Base-by-base conservation (phyloP, 768 basidiomycete species). In the Psilocybe sp. region DNA sequence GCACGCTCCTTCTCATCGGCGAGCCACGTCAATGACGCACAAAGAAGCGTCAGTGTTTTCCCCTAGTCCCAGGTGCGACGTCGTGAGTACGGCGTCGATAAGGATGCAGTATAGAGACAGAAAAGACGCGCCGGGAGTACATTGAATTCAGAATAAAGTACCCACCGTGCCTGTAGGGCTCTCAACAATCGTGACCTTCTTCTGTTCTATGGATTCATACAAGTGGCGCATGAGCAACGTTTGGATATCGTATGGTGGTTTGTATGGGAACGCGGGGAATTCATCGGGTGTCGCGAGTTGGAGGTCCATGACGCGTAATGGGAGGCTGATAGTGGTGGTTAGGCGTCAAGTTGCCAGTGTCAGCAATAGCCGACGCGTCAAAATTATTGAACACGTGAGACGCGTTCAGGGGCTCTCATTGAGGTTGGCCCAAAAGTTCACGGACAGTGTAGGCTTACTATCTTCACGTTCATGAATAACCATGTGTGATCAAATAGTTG, bases 161-260 rank as follows among this genome's bases (percentile, higher is more conserved):
- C 80, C 65, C 50, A 91, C 92, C 19, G 92, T 94, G 58, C 92
- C 92, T 0, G 92, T 94, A 0, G 92, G 92, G 56, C 87, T 90
- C 66, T 94, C 92, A 28, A 95, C 78, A 43, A 98, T 86, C 1
- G 92, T 80, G 14, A 97, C 80, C 55, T 83, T 82, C 40, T 71
- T 72, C n/a, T 70, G 56, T 64, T 95, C 92, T 40, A 97, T 87
- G 0, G 87, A 76, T 5, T 76, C 59, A 65, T 94, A 98, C 1
- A 98, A 71, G 55, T 93, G 90, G 14, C 74, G 82, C 95, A 98
- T 97, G 20, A 98, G 81, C 33, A 89, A 80, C 0, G 78, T 70
- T 64, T 98, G 96, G 50, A 96, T 95, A 14, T 76, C 63, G 64
- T 96, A 96, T 2, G 93, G 93, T 4, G 82, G 73, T 13, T 80